Evolutionary conservation across 2,329 filamentous ascomycete genomes (phyloP).

Genomic region (Lasiodiplodia sp.): DNA sequence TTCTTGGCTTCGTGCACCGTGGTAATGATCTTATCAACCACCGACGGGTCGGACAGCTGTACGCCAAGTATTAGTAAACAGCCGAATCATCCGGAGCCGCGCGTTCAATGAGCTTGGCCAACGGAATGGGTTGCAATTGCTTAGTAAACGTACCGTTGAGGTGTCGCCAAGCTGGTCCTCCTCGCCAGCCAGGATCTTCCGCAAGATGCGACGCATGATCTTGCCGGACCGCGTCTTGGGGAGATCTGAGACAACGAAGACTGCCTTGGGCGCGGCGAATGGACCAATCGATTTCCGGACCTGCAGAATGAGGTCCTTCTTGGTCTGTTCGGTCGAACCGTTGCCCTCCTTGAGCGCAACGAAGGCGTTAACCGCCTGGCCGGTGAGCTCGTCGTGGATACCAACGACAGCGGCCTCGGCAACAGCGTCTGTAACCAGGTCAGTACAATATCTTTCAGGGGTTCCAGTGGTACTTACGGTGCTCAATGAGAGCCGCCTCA

Average conservation of each 20-base stretch:
- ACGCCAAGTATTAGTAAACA: conserved; percentile 20
- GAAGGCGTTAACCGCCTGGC: conserved; percentile 97
- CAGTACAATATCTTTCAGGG: conserved; percentile 31
- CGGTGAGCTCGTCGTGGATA: conserved; percentile 89
- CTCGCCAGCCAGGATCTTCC: conserved; percentile 97
- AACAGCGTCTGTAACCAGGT: conserved; percentile 64
- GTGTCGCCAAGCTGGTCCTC: conserved; percentile 96
- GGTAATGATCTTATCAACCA: conserved; percentile 89
- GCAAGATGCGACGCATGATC: conserved; percentile 97
- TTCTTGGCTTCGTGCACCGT: conserved; percentile 71
- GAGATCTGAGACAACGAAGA: conserved; percentile 89
- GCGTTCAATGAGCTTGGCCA: conserved; percentile 19
- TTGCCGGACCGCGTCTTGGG: conserved; percentile 98
- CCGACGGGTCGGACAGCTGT: conserved; percentile 84
- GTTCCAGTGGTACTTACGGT: conserved; percentile 60
- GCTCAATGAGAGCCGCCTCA: conserved; percentile 94
- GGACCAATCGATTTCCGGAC: conserved; percentile 97
- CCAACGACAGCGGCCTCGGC: conserved; percentile 96
- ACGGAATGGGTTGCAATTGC: conserved; percentile 24
- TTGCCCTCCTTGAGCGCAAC: conserved; percentile 88
- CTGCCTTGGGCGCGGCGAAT: conserved; percentile 93
- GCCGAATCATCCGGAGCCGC: conserved; percentile 19
- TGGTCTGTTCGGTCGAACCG: conserved; percentile 77
- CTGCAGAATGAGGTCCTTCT: conserved; percentile 93
- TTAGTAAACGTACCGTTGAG: conserved; percentile 72